Conservation (phyloP, 2,329 filamentous ascomycete genomes). For the Fusarium pseudoanthophilum region DNA sequence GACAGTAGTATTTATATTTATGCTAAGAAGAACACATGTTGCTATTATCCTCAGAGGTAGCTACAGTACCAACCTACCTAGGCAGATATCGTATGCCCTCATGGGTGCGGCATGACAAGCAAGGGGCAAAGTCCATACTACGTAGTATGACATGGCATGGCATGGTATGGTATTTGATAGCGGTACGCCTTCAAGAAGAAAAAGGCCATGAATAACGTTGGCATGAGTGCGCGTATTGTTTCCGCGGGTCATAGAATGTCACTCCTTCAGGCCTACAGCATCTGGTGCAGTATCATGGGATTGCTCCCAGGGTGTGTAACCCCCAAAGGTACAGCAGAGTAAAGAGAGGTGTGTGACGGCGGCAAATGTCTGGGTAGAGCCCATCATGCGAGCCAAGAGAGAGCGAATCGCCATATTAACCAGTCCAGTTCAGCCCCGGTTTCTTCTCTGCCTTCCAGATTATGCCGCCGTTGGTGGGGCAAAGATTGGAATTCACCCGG, state of each 20-base stretch:
- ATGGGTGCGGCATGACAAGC: slow-evolving; percentile 32
- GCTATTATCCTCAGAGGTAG: neutral
- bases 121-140: neutral
- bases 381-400: slow-evolving; percentile 18
- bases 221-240: neutral
- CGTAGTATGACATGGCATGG: slow-evolving; percentile 10
- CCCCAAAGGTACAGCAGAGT: neutral
- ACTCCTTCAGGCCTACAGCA: neutral
- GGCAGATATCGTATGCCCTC: slow-evolving; percentile 26
- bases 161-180: slow-evolving; percentile 33
- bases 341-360: slow-evolving; percentile 17
- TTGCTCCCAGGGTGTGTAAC: slow-evolving; percentile 14
- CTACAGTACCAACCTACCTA: neutral
- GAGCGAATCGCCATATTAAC: slow-evolving; percentile 2
- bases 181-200: slow-evolving; percentile 25
- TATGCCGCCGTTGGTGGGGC: slow-evolving; percentile 41
- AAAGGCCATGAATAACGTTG: slow-evolving; percentile 14
- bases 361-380: slow-evolving; percentile 19
- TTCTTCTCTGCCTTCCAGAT: slow-evolving; percentile 13
- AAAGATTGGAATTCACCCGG: slow-evolving; percentile 42
- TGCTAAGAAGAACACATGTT: slow-evolving; percentile 28
- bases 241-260: slow-evolving; percentile 15
- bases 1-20: slow-evolving; percentile 39
- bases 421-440: neutral
- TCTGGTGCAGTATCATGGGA: slow-evolving; percentile 29